Evolutionary conservation across 768 basidiomycete species (phyloP).

Genomic region (Dioszegia aurantiaca): DNA sequence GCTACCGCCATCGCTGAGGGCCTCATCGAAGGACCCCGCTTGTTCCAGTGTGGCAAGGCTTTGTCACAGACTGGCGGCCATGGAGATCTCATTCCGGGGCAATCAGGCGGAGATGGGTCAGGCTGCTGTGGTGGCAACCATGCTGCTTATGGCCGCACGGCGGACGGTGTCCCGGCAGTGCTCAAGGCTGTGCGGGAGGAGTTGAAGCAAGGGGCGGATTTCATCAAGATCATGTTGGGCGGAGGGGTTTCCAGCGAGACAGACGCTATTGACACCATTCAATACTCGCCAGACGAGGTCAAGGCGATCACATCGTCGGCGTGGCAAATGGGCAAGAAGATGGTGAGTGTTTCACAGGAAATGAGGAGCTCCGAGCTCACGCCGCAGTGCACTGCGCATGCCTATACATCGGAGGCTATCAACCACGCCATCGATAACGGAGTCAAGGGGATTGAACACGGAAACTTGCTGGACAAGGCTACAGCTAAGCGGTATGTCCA

Average conservation of each 20-base stretch:
- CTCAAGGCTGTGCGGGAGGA: slow-evolving; percentile 53
- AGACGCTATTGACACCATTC: slow-evolving; percentile 56
- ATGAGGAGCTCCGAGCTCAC: not conserved
- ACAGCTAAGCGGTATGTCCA: slow-evolving; percentile 52
- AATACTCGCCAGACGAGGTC: slow-evolving; percentile 56
- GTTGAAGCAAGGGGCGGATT: slow-evolving; percentile 55
- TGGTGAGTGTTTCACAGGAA: slow-evolving; percentile 14
- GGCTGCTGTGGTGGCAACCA: slow-evolving; percentile 54
- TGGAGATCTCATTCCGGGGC: slow-evolving; percentile 49
- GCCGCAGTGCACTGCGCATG: slow-evolving; percentile 50
- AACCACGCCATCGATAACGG: slow-evolving; percentile 57
- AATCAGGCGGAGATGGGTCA: slow-evolving; percentile 26
- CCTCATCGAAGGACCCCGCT: slow-evolving; percentile 52
- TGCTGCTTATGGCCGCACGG: slow-evolving; percentile 47
- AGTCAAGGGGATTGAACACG: slow-evolving; percentile 57
- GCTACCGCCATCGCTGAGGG: slow-evolving; percentile 50
- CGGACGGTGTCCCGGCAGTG: slow-evolving; percentile 54
- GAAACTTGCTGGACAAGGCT: slow-evolving; percentile 55
- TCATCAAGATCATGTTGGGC: slow-evolving; percentile 53
- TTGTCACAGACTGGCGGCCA: slow-evolving; percentile 56
- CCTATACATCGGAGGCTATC: slow-evolving; percentile 55
- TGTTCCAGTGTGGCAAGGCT: slow-evolving; percentile 55
- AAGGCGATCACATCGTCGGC: slow-evolving; percentile 55
- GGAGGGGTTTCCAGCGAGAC: slow-evolving; percentile 57
- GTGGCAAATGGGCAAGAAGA: slow-evolving; percentile 54